Base-by-base conservation (phyloP, 352 stramenopile species). In the Pythium rhizo-oryzae region DNA sequence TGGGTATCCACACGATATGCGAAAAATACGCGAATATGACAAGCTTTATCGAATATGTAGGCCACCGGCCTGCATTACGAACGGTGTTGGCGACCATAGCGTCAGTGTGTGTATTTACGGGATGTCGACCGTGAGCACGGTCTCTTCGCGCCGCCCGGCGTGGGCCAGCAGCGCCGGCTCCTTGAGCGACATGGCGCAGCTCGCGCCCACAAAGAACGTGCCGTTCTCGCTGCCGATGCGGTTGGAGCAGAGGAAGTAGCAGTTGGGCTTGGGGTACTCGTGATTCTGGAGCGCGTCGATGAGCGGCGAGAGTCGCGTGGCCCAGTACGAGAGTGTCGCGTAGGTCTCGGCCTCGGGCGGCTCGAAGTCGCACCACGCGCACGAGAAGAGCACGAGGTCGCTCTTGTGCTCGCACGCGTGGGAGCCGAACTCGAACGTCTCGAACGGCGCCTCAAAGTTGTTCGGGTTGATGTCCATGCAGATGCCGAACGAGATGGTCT, bases 381-480 rank as follows among this genome's bases (percentile, higher is more conserved):
- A 94, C 8, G 85, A 79, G 58, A 94, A 93, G n/a, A 96, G 62
- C 57, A 94, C 74, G 35, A 96, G 70, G 52, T 93, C 85, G 69
- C 84, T 91, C 23, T 75, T 64, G 44, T 84, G 67, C 15, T 69
- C 30, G 30, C 87, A 62, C 0, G 81, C 80, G 50, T 91, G 76
- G 5, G 68, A 72, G 6, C 77, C 87, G 66, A 94, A 94, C 72
- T 95, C 89, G 57, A 82, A 94, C 15, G 70, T 73, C 1, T 78
- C 76, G 53, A 90, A 94, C 12, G 84, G 75, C 49, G 89, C 71
- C 25, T 70, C 75, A 59, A 96, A 95, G 70, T 94, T 81, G 58
- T 91, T 71, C 21, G 89, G 89, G 60, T 96, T 96, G 63, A 96
- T 95, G 71, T 96, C 89, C 89, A 96, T 96, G 68, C 89, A 96